phyloP scores from a whole-genome alignment of 352 stramenopile species.

The Pythium aphanidermatum region DNA sequence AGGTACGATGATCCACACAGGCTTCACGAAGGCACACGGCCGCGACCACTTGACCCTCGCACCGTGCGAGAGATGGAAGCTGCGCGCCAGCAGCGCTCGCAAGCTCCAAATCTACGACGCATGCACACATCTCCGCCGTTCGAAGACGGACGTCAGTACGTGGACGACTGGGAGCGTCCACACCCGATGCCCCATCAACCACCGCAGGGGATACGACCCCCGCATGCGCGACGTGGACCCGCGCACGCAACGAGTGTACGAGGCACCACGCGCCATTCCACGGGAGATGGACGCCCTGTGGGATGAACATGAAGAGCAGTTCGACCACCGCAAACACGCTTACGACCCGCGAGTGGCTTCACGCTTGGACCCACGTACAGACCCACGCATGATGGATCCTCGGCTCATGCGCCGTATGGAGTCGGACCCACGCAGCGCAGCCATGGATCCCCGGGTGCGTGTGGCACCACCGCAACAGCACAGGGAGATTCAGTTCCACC shows the following conservation, averaged over 20 bases:
- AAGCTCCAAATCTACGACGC: too few relatives aligned
- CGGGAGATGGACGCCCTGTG: neutral
- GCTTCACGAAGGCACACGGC: too few relatives aligned
- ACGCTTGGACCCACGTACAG: neutral
- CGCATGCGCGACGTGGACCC: conserved; percentile 1
- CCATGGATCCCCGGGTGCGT: neutral
- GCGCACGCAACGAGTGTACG: neutral
- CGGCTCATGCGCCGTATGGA: neutral
- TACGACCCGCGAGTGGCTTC: neutral
- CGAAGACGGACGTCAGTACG: too few relatives aligned
- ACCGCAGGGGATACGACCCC: too few relatives aligned
- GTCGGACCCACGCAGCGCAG: neutral
- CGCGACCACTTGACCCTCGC: too few relatives aligned
- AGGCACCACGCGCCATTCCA: neutral
- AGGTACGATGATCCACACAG: too few relatives aligned
- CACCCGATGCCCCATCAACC: too few relatives aligned
- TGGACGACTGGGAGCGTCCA: too few relatives aligned
- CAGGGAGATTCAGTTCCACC: too few relatives aligned
- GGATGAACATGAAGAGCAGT: conserved; percentile 2
- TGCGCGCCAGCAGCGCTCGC: too few relatives aligned
- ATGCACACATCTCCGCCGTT: too few relatives aligned
- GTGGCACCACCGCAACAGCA: neutral
- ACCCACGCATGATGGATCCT: neutral
- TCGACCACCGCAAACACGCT: neutral
- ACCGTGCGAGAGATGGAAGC: neutral